Evolutionary conservation across 1,284 basidiomycete species (phyloP), one percentile per base, ranked within the genome.

Genomic region (Ceratobasidium sp.): DNA sequence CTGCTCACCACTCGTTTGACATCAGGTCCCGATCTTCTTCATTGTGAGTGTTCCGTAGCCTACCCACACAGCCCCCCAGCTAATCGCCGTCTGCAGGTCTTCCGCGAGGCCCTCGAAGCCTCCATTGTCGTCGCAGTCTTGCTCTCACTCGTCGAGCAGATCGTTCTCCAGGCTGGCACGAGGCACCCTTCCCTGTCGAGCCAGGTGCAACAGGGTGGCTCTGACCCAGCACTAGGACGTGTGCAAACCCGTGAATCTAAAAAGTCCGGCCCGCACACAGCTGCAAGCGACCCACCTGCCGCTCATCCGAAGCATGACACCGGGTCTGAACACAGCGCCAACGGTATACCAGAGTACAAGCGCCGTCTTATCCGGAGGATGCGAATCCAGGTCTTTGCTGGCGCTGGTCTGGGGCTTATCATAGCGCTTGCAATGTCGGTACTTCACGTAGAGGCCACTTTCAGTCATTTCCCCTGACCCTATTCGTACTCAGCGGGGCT

Each of bases 41-140:
- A 94, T 95, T 81, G 88, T 77, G 46, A 59, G 76, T 58, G 13
- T 43, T 34, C 1, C 8, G 8, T 14, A 7, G 27, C 41, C 41
- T 11, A n/a, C 24, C 11, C n/a, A 27, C 11, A 37, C 49, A 19
- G 16, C 9, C 6, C 29, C 29, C 53, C 53, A 34, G 29, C 43
- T 41, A 14, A 51, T n/a, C 48, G 29, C 41, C 14, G 24, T 37
- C 29, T 56, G 16, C 56, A 77, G 76, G 73, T 94, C 80, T 93
- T 96, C 79, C 88, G 95, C 77, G 94, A 96, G 86, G 90, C 92
- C 1, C 87, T 96, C 77, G 94, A 96, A 84, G 92, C 93, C 7
- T 89, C 89, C 69, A 92, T 96, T 83, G 93, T 96, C 85, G 84
- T 96, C 82, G 92, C 93, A 9, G 92, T 95, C 76, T 88, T 97